Evolutionary conservation across 768 basidiomycete species (phyloP).

Genomic region (Podaxis rugospora): DNA sequence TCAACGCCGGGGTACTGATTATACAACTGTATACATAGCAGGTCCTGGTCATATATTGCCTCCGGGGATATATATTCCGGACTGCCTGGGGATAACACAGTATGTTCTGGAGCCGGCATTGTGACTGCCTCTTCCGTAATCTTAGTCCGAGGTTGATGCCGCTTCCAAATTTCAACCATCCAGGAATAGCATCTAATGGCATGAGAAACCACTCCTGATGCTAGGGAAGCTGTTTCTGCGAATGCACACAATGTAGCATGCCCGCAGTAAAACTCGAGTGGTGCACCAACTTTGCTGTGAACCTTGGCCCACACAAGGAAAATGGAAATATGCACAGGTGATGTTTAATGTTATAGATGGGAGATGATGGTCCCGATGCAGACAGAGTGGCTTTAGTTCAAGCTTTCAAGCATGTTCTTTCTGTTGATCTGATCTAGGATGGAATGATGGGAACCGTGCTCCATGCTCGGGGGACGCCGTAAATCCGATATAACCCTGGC

Average conservation of each 20-base stretch:
- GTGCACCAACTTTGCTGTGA: not conserved
- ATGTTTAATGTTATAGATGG: not conserved
- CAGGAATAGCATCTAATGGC: not conserved
- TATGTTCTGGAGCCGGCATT: not conserved
- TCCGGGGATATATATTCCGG: not conserved
- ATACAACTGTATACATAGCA: not conserved
- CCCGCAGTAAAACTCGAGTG: not conserved
- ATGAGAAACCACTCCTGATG: not conserved
- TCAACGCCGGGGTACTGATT: not conserved
- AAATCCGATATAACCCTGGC: constrained; percentile 1
- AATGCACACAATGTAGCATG: not conserved
- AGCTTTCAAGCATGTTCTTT: not conserved
- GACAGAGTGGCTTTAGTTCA: not conserved
- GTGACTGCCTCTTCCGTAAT: not conserved
- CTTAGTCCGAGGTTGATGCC: not conserved
- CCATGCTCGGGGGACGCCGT: not conserved
- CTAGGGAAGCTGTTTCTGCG: not conserved
- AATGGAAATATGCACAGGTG: not conserved
- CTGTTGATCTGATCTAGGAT: constrained; percentile 11
- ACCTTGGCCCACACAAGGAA: not conserved
- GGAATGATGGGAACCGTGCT: not conserved
- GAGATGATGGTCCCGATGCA: not conserved
- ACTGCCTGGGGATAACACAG: not conserved
- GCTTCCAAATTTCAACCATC: not conserved
- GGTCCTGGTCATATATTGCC: not conserved